These are phyloP conservation scores for Fraxinus velutina DNA, from an alignment of 305 asterid genomes.

Conservation along the genomic window DNA sequence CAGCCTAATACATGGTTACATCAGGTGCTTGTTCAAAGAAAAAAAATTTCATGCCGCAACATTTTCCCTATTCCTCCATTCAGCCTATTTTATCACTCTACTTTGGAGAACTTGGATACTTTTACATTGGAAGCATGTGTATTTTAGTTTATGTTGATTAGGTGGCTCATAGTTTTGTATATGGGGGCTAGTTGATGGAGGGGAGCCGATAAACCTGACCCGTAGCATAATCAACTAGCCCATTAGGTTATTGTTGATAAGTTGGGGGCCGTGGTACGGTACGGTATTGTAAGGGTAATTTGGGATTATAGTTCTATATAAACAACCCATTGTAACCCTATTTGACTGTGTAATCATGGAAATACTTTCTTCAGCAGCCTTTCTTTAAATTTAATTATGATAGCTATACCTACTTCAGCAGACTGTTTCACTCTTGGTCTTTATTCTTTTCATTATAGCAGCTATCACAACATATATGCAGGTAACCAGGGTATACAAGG, in stretches of 20 bases:
- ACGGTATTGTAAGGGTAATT: not conserved
- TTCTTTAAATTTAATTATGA: not conserved
- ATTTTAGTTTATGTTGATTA: not conserved
- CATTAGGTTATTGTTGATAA: not conserved
- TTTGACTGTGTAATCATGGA: not conserved
- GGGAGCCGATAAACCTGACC: not conserved
- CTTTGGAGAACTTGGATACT: not conserved
- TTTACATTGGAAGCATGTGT: not conserved
- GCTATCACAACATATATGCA: slow-evolving; percentile 32
- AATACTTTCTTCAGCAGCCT: slow-evolving; percentile 10
- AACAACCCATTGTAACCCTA: not conserved
- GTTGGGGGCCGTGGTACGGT: not conserved
- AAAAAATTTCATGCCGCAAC: not conserved
- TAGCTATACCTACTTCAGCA: not conserved
- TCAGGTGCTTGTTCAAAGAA: slow-evolving; percentile 45
- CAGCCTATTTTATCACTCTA: not conserved
- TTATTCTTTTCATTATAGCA: slow-evolving; percentile 6
- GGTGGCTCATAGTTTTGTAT: not conserved
- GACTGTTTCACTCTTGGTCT: slow-evolving; percentile 12
- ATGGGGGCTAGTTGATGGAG: not conserved
- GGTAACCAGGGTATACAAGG: slow-evolving; percentile 77
- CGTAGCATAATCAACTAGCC: not conserved
- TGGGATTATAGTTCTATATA: not conserved
- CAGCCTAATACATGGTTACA: slow-evolving; percentile 60
- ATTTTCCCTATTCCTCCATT: slow-evolving; percentile 17